Conservation (phyloP, 2,329 filamentous ascomycete genomes). For the Ilyonectria sp. region DNA sequence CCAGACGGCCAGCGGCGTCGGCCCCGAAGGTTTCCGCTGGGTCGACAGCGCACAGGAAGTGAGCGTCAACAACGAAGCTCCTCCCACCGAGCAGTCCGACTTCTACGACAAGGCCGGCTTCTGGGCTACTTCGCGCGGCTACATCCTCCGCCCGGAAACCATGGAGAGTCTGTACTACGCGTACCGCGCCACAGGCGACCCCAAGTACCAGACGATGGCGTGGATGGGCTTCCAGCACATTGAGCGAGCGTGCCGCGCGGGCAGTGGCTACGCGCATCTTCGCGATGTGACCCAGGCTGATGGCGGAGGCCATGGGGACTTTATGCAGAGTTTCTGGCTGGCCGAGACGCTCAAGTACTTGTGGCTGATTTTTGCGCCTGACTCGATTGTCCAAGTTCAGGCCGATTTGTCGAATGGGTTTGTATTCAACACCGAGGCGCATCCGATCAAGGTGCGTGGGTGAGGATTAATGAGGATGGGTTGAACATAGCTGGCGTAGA, state of each 20-base stretch:
- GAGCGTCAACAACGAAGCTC: conserved; percentile 54
- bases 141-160: conserved; percentile 84
- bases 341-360: conserved; percentile 90
- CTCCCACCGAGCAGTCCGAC: conserved; percentile 61
- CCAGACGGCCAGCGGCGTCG: conserved; percentile 79
- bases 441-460: conserved; percentile 54
- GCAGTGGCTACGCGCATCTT: conserved; percentile 78
- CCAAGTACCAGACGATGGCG: conserved; percentile 86
- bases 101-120: conserved; percentile 81
- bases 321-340: conserved; percentile 91
- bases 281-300: conserved; percentile 73
- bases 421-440: conserved; percentile 67
- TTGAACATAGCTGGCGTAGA: neutral
- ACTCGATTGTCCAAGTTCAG: conserved; percentile 68
- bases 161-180: conserved; percentile 91
- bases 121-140: conserved; percentile 74
- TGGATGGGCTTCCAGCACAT: conserved; percentile 84
- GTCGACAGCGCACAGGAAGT: conserved; percentile 57
- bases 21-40: conserved; percentile 82
- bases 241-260: conserved; percentile 73
- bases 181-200: conserved; percentile 82
- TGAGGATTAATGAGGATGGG: neutral
- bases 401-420: conserved; percentile 61
- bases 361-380: conserved; percentile 78
- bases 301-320: conserved; percentile 71